These are phyloP conservation scores for Aspergillus sp. DNA, from an alignment of 2,329 filamentous ascomycete genomes.

Conservation along the genomic window DNA sequence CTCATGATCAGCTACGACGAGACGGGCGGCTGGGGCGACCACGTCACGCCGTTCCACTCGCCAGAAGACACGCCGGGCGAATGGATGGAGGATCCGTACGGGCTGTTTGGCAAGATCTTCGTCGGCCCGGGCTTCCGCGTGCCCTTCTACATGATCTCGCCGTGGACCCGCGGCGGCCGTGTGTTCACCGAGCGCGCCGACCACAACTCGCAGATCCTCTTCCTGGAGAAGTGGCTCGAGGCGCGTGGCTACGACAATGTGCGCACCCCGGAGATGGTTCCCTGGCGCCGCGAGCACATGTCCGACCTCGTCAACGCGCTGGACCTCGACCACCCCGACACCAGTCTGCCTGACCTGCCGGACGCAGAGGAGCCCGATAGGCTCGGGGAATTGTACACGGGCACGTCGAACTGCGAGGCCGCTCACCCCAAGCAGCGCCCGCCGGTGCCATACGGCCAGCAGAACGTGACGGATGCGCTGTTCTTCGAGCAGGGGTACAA, in stretches of 20 bases:
- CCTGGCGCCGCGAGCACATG: slow-evolving; percentile 49
- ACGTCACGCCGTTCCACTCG: slow-evolving; percentile 52
- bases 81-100: slow-evolving; percentile 50
- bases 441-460: slow-evolving; percentile 49
- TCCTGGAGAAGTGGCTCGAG: slow-evolving; percentile 51
- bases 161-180: slow-evolving; percentile 53
- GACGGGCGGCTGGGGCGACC: slow-evolving; percentile 55
- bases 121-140: slow-evolving; percentile 50
- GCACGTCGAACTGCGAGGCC: slow-evolving; percentile 45
- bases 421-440: slow-evolving; percentile 38
- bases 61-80: slow-evolving; percentile 51
- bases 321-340: slow-evolving; percentile 49
- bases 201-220: slow-evolving; percentile 56
- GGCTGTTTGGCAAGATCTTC: slow-evolving; percentile 41
- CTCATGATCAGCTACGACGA: slow-evolving; percentile 54
- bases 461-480: slow-evolving; percentile 30
- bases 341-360: slow-evolving; percentile 48
- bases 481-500: slow-evolving; percentile 57
- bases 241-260: slow-evolving; percentile 43
- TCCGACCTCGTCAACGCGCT: slow-evolving; percentile 49
- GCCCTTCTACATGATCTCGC: slow-evolving; percentile 56
- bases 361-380: slow-evolving; percentile 43
- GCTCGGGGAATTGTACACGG: slow-evolving; percentile 46
- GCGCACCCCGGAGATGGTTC: slow-evolving; percentile 42
- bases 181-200: slow-evolving; percentile 56